These are phyloP conservation scores for Fallopia convolvulus DNA, from an alignment of 148 eudicot species.

Conservation along the genomic window DNA sequence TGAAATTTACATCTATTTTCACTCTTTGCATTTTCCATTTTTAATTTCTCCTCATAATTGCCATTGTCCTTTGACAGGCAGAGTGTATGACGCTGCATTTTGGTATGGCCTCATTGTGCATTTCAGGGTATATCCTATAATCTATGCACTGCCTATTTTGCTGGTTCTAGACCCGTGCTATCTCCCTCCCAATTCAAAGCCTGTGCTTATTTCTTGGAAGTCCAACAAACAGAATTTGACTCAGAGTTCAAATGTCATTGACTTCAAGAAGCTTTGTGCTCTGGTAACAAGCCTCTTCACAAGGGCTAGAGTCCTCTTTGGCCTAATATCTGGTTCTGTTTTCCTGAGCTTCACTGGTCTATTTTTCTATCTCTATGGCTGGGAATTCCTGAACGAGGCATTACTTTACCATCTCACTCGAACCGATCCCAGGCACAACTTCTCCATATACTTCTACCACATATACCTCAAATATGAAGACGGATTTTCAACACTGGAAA, in stretches of 20 bases:
- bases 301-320: conserved; percentile 54
- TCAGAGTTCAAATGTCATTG: conserved; percentile 17
- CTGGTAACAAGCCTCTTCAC: conserved; percentile 43
- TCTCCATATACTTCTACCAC: conserved; percentile 92
- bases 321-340: conserved; percentile 57
- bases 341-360: conserved; percentile 65
- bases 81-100: conserved; percentile 61
- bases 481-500: conserved; percentile 57
- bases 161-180: conserved; percentile 56
- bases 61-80: conserved; percentile 32
- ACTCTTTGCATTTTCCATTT: neutral
- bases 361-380: conserved; percentile 68
- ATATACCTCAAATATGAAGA: conserved; percentile 72
- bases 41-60: neutral
- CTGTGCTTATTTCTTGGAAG: conserved; percentile 52
- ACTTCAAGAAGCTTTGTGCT: conserved; percentile 11
- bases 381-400: conserved; percentile 90
- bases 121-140: conserved; percentile 84
- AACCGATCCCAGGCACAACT: conserved; percentile 92
- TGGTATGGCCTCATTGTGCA: conserved; percentile 98
- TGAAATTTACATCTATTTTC: neutral
- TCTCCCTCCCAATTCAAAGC: conserved; percentile 51
- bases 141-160: conserved; percentile 77
- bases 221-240: conserved; percentile 23
- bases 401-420: conserved; percentile 89